These are phyloP conservation scores for Berberis thunbergii DNA, from an alignment of 164 flowering plant genomes.

Conservation along the genomic window DNA sequence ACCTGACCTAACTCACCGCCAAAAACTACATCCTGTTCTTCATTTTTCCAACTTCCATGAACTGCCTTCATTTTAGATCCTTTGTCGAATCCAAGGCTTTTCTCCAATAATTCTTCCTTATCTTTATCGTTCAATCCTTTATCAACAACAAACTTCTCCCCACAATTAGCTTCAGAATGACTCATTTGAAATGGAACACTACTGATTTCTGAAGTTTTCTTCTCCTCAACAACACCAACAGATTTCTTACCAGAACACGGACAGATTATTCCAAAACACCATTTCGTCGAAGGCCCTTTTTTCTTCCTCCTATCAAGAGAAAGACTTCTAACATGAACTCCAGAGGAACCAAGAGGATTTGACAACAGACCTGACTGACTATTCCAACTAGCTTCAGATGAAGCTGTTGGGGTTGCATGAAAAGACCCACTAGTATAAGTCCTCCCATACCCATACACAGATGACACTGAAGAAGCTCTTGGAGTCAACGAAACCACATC, in stretches of 20 bases:
- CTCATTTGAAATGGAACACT: conserved; percentile 6
- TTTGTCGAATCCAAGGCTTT: conserved; percentile 1
- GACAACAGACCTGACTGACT: conserved; percentile 75
- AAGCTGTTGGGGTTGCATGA: conserved; percentile 76
- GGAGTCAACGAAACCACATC: conserved; percentile 5
- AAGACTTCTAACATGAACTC: conserved; percentile 27
- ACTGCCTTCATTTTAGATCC: neutral
- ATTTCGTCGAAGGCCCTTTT: conserved; percentile 17
- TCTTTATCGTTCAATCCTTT: conserved; percentile 1
- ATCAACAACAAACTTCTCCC: neutral
- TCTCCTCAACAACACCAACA: conserved; percentile 39
- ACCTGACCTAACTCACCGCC: neutral
- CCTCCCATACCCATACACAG: conserved; percentile 34
- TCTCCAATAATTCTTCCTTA: neutral
- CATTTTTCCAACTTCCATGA: neutral
- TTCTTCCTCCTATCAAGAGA: conserved; percentile 12
- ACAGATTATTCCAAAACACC: conserved; percentile 57
- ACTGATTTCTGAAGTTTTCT: conserved; percentile 9
- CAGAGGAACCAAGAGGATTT: conserved; percentile 48
- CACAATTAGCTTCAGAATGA: neutral
- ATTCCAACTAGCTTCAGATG: conserved; percentile 95
- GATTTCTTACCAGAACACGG: conserved; percentile 70
- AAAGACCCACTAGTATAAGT: conserved; percentile 48
- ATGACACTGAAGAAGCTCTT: conserved; percentile 47
- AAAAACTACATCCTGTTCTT: neutral